Conservation (phyloP, 2,329 filamentous ascomycete genomes). For the Aspergillus costaricaensis region DNA sequence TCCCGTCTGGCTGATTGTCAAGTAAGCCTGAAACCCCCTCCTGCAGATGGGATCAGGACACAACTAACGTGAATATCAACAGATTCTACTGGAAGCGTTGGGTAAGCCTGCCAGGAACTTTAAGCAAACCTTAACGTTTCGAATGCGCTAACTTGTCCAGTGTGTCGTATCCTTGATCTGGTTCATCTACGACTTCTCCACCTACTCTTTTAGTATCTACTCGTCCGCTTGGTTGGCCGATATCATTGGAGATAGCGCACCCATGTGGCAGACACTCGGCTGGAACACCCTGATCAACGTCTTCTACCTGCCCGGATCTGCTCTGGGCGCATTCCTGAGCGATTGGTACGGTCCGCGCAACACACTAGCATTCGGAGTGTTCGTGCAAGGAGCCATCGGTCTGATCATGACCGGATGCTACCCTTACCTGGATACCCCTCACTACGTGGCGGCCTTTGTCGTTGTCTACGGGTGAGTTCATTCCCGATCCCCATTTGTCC, state of each 20-base stretch:
- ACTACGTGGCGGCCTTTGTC: conserved; percentile 73
- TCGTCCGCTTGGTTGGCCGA: conserved; percentile 60
- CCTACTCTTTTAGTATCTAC: conserved; percentile 85
- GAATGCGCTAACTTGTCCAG: conserved; percentile 23
- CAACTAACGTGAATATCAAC: background rate
- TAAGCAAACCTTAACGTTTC: too few relatives aligned
- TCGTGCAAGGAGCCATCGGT: conserved; percentile 73
- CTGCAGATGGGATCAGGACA: rapidly evolving
- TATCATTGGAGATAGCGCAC: conserved; percentile 63
- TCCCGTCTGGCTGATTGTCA: conserved; percentile 52
- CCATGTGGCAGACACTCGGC: conserved; percentile 76
- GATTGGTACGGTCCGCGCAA: conserved; percentile 79
- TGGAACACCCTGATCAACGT: conserved; percentile 88
- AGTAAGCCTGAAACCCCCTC: background rate
- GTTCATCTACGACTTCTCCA: conserved; percentile 86
- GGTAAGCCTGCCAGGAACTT: conserved; percentile 25
- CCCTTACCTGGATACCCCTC: conserved; percentile 63
- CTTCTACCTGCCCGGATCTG: conserved; percentile 83
- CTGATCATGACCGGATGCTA: conserved; percentile 89
- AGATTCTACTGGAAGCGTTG: conserved; percentile 75
- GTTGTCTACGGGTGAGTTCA: conserved; percentile 67
- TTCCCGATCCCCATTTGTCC: background rate
- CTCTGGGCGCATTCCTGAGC: conserved; percentile 73
- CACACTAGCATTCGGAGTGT: conserved; percentile 70
- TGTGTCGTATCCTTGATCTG: conserved; percentile 71